These are phyloP conservation scores for Alternaria viburni DNA, from an alignment of 2,329 filamentous ascomycete species.

Conservation along the genomic window DNA sequence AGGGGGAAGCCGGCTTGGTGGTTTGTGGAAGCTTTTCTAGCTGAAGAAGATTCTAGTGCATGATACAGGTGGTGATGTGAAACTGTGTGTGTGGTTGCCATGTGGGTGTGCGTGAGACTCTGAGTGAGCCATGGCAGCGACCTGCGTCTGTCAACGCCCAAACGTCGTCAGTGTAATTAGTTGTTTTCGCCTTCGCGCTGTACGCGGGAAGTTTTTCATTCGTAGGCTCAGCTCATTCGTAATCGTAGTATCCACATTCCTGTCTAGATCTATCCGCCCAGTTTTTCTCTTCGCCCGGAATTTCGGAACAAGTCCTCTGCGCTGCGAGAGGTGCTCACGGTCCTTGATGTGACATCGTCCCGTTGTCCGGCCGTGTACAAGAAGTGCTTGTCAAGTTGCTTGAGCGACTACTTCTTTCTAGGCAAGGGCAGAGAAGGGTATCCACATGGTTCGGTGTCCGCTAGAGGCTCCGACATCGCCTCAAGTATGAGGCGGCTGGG, in stretches of 20 bases:
- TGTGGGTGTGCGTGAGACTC: background rate
- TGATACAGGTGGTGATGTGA: background rate
- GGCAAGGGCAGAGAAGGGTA: background rate
- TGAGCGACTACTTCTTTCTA: background rate
- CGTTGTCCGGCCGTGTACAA: background rate
- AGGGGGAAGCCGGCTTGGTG: conserved; percentile 3
- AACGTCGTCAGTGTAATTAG: background rate
- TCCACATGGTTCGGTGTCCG: background rate
- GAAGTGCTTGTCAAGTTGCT: background rate
- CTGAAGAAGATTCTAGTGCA: conserved; percentile 13
- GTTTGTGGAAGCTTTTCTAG: conserved; percentile 17
- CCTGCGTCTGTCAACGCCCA: background rate
- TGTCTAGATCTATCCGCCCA: background rate
- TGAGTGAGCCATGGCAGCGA: background rate
- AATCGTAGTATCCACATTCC: background rate
- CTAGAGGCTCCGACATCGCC: background rate
- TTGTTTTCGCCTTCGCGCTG: background rate
- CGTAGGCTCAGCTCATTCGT: background rate
- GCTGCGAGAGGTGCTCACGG: background rate
- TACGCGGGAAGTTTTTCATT: background rate
- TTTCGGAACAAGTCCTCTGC: background rate
- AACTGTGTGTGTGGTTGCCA: background rate
- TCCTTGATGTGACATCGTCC: background rate
- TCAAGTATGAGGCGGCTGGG: background rate
- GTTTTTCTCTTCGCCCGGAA: background rate